phyloP scores from a whole-genome alignment of 768 basidiomycete species.

The Mycena olivaceomarginata region DNA sequence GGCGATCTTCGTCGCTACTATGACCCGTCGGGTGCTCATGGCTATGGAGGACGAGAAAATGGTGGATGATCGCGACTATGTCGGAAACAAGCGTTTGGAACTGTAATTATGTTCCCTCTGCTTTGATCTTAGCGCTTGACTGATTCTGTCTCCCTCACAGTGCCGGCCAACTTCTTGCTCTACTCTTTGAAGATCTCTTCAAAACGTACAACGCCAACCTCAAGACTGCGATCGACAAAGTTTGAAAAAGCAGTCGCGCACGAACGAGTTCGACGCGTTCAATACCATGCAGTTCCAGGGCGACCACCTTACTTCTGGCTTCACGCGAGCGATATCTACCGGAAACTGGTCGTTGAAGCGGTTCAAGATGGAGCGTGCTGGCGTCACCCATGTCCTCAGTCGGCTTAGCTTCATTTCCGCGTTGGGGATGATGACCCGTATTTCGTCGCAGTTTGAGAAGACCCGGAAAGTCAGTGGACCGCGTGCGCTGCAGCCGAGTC shows the following conservation, averaged over 20 bases:
- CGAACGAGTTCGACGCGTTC: constrained; percentile 95
- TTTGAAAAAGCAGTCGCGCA: constrained; percentile 96
- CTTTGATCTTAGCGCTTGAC: background rate
- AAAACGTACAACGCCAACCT: constrained; percentile 98
- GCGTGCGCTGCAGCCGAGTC: constrained; percentile 96
- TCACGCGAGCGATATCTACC: constrained; percentile 97
- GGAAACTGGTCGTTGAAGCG: constrained; percentile 99
- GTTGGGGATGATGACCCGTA: constrained; percentile 99
- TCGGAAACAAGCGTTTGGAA: constrained; percentile 98
- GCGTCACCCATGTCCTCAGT: constrained; percentile 97
- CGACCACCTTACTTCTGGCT: constrained; percentile 97
- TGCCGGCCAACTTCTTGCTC: constrained; percentile 95
- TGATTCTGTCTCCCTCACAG: constrained; percentile 62
- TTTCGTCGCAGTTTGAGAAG: constrained; percentile 99
- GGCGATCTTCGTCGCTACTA: constrained; percentile 97
- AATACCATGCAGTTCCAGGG: constrained; percentile 97
- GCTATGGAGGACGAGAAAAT: constrained; percentile 97
- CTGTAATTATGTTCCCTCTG: constrained; percentile 75
- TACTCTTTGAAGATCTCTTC: constrained; percentile 98
- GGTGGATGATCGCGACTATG: constrained; percentile 99
- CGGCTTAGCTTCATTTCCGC: constrained; percentile 97
- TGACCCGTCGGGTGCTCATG: constrained; percentile 97
- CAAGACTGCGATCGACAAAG: constrained; percentile 96
- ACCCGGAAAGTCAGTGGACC: constrained; percentile 99
- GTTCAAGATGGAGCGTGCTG: constrained; percentile 99